Percentiles rank a stretch among this genome's conserved stretches.
Conservation (phyloP, 176 grass and related monocot genomes). For the Typha latifolia region DNA sequence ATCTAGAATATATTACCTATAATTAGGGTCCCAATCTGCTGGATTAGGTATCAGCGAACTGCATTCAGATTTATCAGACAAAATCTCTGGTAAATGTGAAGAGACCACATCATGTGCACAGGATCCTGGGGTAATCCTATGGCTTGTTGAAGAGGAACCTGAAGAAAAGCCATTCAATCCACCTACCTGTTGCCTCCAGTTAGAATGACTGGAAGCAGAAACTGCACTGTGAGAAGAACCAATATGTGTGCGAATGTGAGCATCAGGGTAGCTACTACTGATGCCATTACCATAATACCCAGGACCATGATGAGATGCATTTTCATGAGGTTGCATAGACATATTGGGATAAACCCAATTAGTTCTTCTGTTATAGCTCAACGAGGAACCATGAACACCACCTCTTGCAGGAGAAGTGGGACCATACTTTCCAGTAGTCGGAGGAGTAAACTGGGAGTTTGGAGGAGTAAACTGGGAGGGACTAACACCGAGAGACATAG, state of each 20-base stretch:
- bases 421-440: constrained; percentile 49
- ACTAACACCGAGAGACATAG: constrained; percentile 84
- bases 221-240: constrained; percentile 38
- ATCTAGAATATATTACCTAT: constrained; percentile 51
- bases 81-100: constrained; percentile 25
- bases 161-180: constrained; percentile 28
- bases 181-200: constrained; percentile 57
- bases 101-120: constrained; percentile 17
- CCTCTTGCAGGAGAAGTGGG: constrained; percentile 68
- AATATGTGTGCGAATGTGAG: constrained; percentile 33
- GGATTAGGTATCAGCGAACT: constrained; percentile 62
- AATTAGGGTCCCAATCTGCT: constrained; percentile 91
- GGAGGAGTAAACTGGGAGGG: constrained; percentile 93
- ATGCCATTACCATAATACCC: constrained; percentile 40
- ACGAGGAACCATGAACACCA: constrained; percentile 34
- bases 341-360: constrained; percentile 48
- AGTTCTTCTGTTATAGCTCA: constrained; percentile 80
- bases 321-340: constrained; percentile 57
- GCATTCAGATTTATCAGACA: constrained; percentile 41
- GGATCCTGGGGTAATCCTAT: constrained; percentile 46
- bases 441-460: constrained; percentile 50
- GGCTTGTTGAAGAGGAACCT: constrained; percentile 27
- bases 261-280: constrained; percentile 43
- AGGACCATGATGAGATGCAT: constrained; percentile 36
- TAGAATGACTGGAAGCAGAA: constrained; percentile 49